Evolutionary conservation across 2,329 filamentous ascomycete species (phyloP).

Genomic region (Nemania sp.): DNA sequence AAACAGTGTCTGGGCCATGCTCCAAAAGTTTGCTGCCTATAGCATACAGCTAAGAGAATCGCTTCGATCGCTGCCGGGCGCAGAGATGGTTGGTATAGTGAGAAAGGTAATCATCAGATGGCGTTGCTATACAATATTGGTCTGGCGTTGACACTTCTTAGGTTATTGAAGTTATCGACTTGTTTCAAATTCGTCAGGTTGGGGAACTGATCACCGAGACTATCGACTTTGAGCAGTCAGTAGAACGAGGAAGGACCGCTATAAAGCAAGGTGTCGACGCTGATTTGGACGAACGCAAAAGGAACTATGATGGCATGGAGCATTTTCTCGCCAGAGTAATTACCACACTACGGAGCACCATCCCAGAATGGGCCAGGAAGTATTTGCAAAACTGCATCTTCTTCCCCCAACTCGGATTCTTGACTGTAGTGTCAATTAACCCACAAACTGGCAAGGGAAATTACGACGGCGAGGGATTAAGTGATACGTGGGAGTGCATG

Average conservation of each 20-base stretch:
- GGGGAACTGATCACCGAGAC: conserved; percentile 73
- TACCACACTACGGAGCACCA: conserved; percentile 61
- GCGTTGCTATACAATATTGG: not conserved
- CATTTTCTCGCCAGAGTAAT: conserved; percentile 72
- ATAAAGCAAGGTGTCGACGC: conserved; percentile 73
- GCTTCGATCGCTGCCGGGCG: conserved; percentile 61
- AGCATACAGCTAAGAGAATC: conserved; percentile 70
- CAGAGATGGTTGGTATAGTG: conserved; percentile 56
- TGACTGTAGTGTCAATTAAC: conserved; percentile 73
- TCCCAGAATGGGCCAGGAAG: conserved; percentile 62
- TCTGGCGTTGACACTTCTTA: conserved; percentile 16
- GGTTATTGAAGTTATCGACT: conserved; percentile 56
- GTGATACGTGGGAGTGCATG: conserved; percentile 74
- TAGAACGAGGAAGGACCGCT: conserved; percentile 70
- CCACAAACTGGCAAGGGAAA: conserved; percentile 59
- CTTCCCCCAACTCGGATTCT: conserved; percentile 88
- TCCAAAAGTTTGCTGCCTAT: conserved; percentile 72
- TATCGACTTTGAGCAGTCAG: conserved; percentile 80
- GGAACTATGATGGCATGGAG: conserved; percentile 77
- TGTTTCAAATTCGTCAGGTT: conserved; percentile 60
- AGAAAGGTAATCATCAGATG: conserved; percentile 50
- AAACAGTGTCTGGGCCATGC: conserved; percentile 72
- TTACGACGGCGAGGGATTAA: conserved; percentile 64
- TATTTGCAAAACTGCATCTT: conserved; percentile 78
- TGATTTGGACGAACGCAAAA: conserved; percentile 77